Evolutionary conservation across 1,139 yeast species (phyloP).

Genomic region (Nakaseomyces glabratus): DNA sequence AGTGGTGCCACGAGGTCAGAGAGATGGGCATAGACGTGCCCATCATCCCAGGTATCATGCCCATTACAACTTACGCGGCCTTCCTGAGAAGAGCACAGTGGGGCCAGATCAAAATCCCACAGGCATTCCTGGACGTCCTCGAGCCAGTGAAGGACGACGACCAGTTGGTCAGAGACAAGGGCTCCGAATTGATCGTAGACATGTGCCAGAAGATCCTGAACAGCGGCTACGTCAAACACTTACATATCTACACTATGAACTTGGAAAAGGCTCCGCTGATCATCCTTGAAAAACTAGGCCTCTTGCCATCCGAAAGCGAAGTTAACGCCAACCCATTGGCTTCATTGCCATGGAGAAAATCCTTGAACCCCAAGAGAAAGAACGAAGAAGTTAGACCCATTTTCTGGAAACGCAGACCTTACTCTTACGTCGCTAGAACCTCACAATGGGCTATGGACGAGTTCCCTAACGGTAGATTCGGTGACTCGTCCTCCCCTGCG

Average conservation of each 20-base stretch:
- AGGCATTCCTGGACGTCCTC: constrained; percentile 56
- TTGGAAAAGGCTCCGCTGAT: constrained; percentile 82
- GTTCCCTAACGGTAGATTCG: constrained; percentile 93
- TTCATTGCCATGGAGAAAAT: constrained; percentile 79
- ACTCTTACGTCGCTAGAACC: constrained; percentile 81
- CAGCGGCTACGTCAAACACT: constrained; percentile 69
- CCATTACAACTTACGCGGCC: constrained; percentile 87
- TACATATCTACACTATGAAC: constrained; percentile 95
- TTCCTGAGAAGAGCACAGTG: constrained; percentile 89
- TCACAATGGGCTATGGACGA: constrained; percentile 77
- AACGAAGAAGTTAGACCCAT: constrained; percentile 87
- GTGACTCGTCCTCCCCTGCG: constrained; percentile 89
- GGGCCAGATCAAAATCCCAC: constrained; percentile 80
- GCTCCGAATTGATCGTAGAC: constrained; percentile 72
- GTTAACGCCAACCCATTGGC: constrained; percentile 20
- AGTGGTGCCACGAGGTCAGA: constrained; percentile 71
- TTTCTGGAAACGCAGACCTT: constrained; percentile 92
- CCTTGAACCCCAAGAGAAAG: constrained; percentile 70
- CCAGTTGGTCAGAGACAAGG: constrained; percentile 74
- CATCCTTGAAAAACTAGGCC: constrained; percentile 67
- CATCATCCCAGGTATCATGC: constrained; percentile 97
- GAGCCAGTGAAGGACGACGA: constrained; percentile 90
- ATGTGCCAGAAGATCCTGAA: constrained; percentile 70
- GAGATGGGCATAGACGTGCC: constrained; percentile 75
- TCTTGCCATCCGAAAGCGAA: constrained; percentile 35